Conservation (phyloP, 1,284 basidiomycete genomes). For the Ceratobasidium sp. region DNA sequence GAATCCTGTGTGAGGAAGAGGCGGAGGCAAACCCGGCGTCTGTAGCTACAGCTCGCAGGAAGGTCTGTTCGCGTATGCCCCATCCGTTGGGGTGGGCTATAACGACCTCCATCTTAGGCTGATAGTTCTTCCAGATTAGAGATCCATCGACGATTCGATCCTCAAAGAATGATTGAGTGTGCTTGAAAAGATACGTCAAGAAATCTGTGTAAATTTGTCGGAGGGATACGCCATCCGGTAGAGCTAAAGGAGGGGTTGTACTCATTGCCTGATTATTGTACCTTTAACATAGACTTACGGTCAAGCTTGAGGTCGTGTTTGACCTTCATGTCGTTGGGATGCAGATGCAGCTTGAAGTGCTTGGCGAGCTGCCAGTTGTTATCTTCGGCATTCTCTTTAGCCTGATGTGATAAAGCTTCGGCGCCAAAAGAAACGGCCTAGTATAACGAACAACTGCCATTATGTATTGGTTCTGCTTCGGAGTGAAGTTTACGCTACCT, state of each 20-base stretch:
- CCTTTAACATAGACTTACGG: neutral
- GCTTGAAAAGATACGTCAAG: constrained; percentile 21
- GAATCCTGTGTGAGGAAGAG: constrained; percentile 24
- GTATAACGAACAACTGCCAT: neutral
- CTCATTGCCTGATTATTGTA: neutral
- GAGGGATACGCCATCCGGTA: constrained; percentile 17
- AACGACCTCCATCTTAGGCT: constrained; percentile 2
- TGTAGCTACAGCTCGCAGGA: constrained; percentile 36
- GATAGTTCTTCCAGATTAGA: constrained; percentile 11
- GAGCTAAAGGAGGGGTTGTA: neutral
- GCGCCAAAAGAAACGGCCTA: constrained; percentile 42
- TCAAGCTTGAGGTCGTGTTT: constrained; percentile 10
- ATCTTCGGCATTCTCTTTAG: constrained; percentile 26
- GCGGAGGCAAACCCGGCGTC: constrained; percentile 11
- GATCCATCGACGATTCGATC: constrained; percentile 3
- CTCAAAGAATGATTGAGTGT: constrained; percentile 27
- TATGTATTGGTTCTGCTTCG: neutral
- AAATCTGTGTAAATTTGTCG: constrained; percentile 27
- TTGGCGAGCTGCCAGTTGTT: constrained; percentile 40
- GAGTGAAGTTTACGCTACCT: neutral
- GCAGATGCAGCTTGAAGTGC: constrained; percentile 32
- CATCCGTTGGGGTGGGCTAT: constrained; percentile 42
- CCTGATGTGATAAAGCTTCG: constrained; percentile 6
- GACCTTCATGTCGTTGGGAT: constrained; percentile 10
- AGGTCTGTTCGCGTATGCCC: constrained; percentile 30